These are phyloP conservation scores for Candida chauliodis DNA, from an alignment of 805 yeast genomes.

Conservation along the genomic window DNA sequence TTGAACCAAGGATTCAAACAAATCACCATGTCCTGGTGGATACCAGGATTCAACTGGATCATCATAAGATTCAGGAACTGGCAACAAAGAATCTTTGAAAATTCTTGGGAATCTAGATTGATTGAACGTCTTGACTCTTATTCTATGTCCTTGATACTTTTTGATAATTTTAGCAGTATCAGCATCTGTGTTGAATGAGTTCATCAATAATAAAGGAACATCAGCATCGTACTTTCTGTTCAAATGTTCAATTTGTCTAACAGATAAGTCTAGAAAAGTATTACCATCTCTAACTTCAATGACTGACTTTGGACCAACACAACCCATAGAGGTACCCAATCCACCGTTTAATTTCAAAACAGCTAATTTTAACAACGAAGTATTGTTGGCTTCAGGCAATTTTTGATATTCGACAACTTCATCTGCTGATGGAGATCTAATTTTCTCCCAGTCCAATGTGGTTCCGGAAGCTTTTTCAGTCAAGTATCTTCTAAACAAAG, in stretches of 20 bases:
- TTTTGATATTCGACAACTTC: slow-evolving; percentile 81
- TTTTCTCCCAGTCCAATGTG: slow-evolving; percentile 90
- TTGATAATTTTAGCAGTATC: slow-evolving; percentile 94
- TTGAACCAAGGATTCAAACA: slow-evolving; percentile 83
- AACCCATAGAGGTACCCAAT: slow-evolving; percentile 98
- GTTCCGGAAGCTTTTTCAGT: slow-evolving; percentile 83
- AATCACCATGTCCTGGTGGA: slow-evolving; percentile 99
- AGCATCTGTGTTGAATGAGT: slow-evolving; percentile 95
- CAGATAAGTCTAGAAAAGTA: slow-evolving; percentile 91
- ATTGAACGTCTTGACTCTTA: slow-evolving; percentile 91
- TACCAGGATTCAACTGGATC: slow-evolving; percentile 89
- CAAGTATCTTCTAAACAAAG: slow-evolving; percentile 88
- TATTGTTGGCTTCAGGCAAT: slow-evolving; percentile 33
- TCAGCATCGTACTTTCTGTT: slow-evolving; percentile 87
- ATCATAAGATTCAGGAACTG: slow-evolving; percentile 76
- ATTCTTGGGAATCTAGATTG: slow-evolving; percentile 98
- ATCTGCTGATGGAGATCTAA: slow-evolving; percentile 82
- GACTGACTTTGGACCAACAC: slow-evolving; percentile 97
- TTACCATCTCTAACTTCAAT: slow-evolving; percentile 99
- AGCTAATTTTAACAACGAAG: slow-evolving; percentile 70
- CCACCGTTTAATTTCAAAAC: slow-evolving; percentile 98
- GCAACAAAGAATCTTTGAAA: slow-evolving; percentile 90
- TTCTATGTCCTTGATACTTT: slow-evolving; percentile 95
- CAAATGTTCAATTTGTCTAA: slow-evolving; percentile 93
- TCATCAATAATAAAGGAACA: slow-evolving; percentile 95